Evolutionary conservation across 176 grass and related monocot species (phyloP).

Genomic region (Puya raimondii): DNA sequence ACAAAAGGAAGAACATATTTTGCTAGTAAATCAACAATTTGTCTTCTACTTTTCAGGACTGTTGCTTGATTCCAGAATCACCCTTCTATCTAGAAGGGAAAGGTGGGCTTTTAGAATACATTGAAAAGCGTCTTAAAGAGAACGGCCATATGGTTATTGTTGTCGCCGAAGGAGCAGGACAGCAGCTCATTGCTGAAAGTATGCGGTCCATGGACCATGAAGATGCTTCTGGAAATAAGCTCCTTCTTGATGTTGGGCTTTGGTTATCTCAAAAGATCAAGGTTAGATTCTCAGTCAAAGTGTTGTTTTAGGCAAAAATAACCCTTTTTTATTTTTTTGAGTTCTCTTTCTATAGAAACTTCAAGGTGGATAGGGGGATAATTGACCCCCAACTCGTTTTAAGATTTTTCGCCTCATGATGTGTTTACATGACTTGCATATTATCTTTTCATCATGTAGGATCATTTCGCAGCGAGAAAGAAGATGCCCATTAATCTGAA

Average conservation of each 20-base stretch:
- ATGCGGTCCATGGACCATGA: conserved; percentile 45
- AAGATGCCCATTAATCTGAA: conserved; percentile 87
- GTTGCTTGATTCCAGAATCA: conserved; percentile 94
- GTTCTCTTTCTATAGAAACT: too few relatives aligned
- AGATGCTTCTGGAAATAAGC: conserved; percentile 85
- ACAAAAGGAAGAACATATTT: conserved; percentile 5
- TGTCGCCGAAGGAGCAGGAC: conserved; percentile 94
- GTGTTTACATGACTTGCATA: too few relatives aligned
- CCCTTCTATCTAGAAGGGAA: conserved; percentile 87
- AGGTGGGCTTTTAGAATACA: conserved; percentile 69
- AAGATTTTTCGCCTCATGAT: too few relatives aligned
- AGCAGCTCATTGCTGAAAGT: conserved; percentile 74
- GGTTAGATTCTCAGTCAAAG: conserved; percentile 22
- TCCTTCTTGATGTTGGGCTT: conserved; percentile 85
- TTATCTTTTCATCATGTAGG: conserved; percentile 33
- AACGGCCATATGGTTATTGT: conserved; percentile 97
- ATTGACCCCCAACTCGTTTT: too few relatives aligned
- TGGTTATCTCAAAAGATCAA: conserved; percentile 98
- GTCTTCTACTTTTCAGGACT: conserved; percentile 50
- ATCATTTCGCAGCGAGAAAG: conserved; percentile 54
- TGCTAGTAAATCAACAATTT: conserved; percentile 9
- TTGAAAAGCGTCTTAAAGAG: conserved; percentile 87
- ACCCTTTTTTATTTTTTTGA: too few relatives aligned
- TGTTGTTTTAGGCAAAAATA: background rate
- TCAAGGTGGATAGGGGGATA: too few relatives aligned